phyloP scores from a whole-genome alignment of 1,284 basidiomycete species.

The Cronartium quercuum region DNA sequence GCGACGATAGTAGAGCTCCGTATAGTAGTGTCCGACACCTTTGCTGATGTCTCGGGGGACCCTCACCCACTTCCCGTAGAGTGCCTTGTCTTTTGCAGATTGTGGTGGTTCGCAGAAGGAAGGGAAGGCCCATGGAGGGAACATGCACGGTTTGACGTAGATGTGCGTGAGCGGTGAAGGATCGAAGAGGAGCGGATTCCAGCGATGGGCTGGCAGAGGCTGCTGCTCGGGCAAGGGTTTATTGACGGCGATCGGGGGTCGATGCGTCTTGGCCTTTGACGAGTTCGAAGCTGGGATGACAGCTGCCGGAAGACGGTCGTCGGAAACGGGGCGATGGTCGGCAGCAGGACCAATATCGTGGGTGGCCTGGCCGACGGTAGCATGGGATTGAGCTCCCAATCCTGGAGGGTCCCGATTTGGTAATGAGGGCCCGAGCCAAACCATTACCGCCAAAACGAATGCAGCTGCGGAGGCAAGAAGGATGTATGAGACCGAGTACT shows the following conservation, averaged over 20 bases:
- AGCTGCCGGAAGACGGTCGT: no score
- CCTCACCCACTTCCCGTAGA: slow-evolving; percentile 30
- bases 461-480: slow-evolving; percentile 15
- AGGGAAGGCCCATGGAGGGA: slow-evolving; percentile 30
- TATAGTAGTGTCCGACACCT: slow-evolving; percentile 36
- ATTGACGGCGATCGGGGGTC: slow-evolving; percentile 17
- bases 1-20: slow-evolving; percentile 35
- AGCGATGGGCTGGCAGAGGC: slow-evolving; percentile 7
- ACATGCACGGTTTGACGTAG: slow-evolving; percentile 29
- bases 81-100: slow-evolving; percentile 24
- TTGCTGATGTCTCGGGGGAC: slow-evolving; percentile 36
- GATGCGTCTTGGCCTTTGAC: not conserved
- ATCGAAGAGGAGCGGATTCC: slow-evolving; percentile 31
- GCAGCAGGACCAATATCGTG: not conserved
- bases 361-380: slow-evolving; percentile 7
- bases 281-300: not conserved
- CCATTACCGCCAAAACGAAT: slow-evolving; percentile 16
- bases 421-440: slow-evolving; percentile 26
- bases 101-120: slow-evolving; percentile 15
- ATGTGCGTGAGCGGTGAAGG: slow-evolving; percentile 32
- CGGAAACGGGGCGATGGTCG: not conserved
- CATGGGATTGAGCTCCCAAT: slow-evolving; percentile 23
- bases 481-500: slow-evolving; percentile 21
- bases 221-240: not conserved
- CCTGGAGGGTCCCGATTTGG: slow-evolving; percentile 15